These are phyloP conservation scores for Neocucurbitaria cava DNA, from an alignment of 2,329 filamentous ascomycete genomes.

Conservation along the genomic window DNA sequence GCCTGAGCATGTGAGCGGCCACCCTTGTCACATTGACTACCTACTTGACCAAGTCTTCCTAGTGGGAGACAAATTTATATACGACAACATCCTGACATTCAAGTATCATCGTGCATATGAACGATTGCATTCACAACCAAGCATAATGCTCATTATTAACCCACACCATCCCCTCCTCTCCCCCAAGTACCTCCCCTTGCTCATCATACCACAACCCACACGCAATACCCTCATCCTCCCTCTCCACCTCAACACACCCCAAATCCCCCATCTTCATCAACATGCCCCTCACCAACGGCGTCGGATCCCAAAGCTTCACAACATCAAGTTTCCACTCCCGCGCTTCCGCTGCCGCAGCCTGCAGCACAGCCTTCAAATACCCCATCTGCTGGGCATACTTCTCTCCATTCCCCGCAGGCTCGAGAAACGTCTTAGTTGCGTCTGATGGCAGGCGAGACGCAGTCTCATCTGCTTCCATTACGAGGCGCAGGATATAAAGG, in stretches of 20 bases:
- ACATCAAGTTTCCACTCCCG: slow-evolving; percentile 69
- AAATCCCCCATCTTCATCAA: slow-evolving; percentile 19
- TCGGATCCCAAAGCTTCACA: slow-evolving; percentile 83
- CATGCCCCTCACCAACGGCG: slow-evolving; percentile 47
- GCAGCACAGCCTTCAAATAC: slow-evolving; percentile 62
- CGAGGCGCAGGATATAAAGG: slow-evolving; percentile 71
- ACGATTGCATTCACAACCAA: slow-evolving; percentile 27
- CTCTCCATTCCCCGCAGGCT: too few species aligned
- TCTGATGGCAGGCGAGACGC: slow-evolving; percentile 12
- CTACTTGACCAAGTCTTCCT: background rate
- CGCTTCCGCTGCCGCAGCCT: slow-evolving; percentile 72
- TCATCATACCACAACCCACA: slow-evolving; percentile 71
- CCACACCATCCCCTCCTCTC: slow-evolving; percentile 28
- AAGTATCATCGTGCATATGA: background rate
- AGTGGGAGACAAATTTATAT: background rate
- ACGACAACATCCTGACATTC: background rate
- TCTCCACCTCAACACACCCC: slow-evolving; percentile 46
- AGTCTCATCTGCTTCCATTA: slow-evolving; percentile 58
- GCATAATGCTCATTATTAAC: slow-evolving; percentile 44
- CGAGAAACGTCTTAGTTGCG: background rate
- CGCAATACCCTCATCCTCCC: slow-evolving; percentile 69
- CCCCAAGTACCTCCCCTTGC: slow-evolving; percentile 8
- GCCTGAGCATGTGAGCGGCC: slow-evolving; percentile 27
- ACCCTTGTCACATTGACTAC: background rate
- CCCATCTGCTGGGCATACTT: slow-evolving; percentile 47